Conservation (phyloP, 768 basidiomycete species). For the Pleurotus sapidus region DNA sequence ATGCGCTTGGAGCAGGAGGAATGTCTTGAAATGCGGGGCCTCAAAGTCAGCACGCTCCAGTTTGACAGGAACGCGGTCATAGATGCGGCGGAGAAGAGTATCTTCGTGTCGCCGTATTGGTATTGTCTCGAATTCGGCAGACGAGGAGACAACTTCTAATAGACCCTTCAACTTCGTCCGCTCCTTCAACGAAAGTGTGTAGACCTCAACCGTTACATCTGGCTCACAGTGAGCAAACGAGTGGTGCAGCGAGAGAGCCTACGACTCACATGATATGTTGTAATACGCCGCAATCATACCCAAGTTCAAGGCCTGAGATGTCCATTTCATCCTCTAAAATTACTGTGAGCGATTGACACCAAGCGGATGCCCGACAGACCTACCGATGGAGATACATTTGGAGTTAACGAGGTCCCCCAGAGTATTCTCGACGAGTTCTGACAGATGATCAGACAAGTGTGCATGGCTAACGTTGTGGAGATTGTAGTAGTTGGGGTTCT, state of each 20-base stretch:
- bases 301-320: slow-evolving; percentile 83
- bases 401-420: slow-evolving; percentile 89
- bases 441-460: slow-evolving; percentile 92
- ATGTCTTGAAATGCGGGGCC: slow-evolving; percentile 97
- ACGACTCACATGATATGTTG: slow-evolving; percentile 79
- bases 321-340: slow-evolving; percentile 88
- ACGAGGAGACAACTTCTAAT: slow-evolving; percentile 94
- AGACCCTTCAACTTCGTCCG: slow-evolving; percentile 96
- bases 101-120: slow-evolving; percentile 97
- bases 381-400: slow-evolving; percentile 90
- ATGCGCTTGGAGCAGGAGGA: slow-evolving; percentile 94
- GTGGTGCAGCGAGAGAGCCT: neutral
- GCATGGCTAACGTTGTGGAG: slow-evolving; percentile 94
- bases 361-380: slow-evolving; percentile 12
- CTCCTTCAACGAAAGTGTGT: slow-evolving; percentile 92
- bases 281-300: slow-evolving; percentile 99
- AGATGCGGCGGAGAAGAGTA: slow-evolving; percentile 77
- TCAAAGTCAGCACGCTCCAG: slow-evolving; percentile 81
- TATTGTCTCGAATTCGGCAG: slow-evolving; percentile 92
- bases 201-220: slow-evolving; percentile 97
- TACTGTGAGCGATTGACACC: neutral
- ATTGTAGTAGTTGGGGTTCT: slow-evolving; percentile 96
- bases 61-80: slow-evolving; percentile 97
- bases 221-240: slow-evolving; percentile 11
- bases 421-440: slow-evolving; percentile 93